Conservation (phyloP, 495 filamentous ascomycete genomes). For the Podospora bellae-mahoneyi region DNA sequence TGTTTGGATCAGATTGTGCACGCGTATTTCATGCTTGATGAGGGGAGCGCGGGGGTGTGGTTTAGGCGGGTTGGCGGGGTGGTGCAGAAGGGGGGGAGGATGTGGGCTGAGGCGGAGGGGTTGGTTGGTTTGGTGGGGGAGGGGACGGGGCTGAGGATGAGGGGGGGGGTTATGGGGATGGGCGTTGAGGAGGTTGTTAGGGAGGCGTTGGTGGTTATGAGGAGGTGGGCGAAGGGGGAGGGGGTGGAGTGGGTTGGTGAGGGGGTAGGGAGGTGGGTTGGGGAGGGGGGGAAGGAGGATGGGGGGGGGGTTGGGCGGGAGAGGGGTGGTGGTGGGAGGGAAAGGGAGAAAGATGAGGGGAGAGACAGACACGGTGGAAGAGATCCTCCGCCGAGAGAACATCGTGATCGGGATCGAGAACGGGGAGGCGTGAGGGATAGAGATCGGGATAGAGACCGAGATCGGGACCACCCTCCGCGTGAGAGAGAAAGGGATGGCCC, state of each 20-base stretch:
- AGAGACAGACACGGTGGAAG: too few species aligned
- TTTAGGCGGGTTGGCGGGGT: constrained; percentile 21
- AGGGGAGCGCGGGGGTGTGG: constrained; percentile 10
- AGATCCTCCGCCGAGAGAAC: too few species aligned
- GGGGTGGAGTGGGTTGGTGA: constrained; percentile 30
- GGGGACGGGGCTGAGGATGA: constrained; percentile 19
- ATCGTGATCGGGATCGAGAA: constrained; percentile 13
- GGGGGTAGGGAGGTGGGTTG: constrained; percentile 11
- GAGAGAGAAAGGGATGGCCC: constrained; percentile 5
- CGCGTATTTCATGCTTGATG: constrained; percentile 28
- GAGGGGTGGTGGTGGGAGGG: constrained; percentile 9
- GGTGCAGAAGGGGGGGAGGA: constrained; percentile 19
- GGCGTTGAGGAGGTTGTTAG: constrained; percentile 31
- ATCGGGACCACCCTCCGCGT: neutral
- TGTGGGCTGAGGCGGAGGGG: constrained; percentile 29
- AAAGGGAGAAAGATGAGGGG: neutral
- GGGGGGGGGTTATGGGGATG: constrained; percentile 20
- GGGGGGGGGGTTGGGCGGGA: constrained; percentile 14
- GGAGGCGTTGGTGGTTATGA: constrained; percentile 28
- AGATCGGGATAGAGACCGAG: constrained; percentile 17
- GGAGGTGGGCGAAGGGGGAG: constrained; percentile 33
- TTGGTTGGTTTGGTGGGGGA: constrained; percentile 25
- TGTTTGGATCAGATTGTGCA: constrained; percentile 37
- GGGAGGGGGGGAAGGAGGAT: constrained; percentile 14
- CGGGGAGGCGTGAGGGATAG: constrained; percentile 17